Conservation (phyloP, 306 rosid genomes). For the Cucumis melo region DNA sequence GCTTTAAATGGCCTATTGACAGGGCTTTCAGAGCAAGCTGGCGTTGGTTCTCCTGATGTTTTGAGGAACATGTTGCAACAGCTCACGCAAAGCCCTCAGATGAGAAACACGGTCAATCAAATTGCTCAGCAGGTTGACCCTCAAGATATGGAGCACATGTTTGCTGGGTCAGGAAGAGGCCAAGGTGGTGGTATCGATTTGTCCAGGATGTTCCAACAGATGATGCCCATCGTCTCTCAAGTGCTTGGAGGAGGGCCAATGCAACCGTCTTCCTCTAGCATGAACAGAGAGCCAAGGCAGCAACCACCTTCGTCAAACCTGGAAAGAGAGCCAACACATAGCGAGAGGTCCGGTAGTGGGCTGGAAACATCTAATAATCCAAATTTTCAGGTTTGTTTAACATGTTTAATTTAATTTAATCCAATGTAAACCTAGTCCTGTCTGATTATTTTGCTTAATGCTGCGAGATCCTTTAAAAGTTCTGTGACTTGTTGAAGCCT, state of each 20-base stretch:
- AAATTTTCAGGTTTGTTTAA: constrained; percentile 41
- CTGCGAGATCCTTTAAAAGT: not conserved
- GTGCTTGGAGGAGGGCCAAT: constrained; percentile 41
- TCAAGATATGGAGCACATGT: constrained; percentile 60
- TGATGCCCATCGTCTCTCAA: constrained; percentile 90
- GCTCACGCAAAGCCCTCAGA: constrained; percentile 83
- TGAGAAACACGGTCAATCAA: constrained; percentile 69
- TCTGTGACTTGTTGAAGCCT: not conserved
- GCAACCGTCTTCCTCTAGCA: constrained; percentile 23
- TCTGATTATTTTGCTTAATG: not conserved
- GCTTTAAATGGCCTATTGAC: constrained; percentile 74
- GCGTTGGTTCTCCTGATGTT: constrained; percentile 74
- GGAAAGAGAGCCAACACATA: constrained; percentile 22
- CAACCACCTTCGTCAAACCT: constrained; percentile 27
- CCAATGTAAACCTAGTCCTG: not conserved
- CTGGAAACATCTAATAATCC: constrained; percentile 27
- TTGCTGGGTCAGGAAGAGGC: constrained; percentile 54
- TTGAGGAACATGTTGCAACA: constrained; percentile 87
- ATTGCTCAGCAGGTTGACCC: constrained; percentile 71
- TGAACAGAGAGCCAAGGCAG: constrained; percentile 18
- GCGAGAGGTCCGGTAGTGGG: constrained; percentile 13
- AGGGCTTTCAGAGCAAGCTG: constrained; percentile 84
- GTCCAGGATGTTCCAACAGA: constrained; percentile 85
- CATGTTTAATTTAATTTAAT: not conserved
- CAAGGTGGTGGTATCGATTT: constrained; percentile 73